Base-by-base conservation (phyloP, 179 eudicot genomes). In the Patellifolia procumbens region DNA sequence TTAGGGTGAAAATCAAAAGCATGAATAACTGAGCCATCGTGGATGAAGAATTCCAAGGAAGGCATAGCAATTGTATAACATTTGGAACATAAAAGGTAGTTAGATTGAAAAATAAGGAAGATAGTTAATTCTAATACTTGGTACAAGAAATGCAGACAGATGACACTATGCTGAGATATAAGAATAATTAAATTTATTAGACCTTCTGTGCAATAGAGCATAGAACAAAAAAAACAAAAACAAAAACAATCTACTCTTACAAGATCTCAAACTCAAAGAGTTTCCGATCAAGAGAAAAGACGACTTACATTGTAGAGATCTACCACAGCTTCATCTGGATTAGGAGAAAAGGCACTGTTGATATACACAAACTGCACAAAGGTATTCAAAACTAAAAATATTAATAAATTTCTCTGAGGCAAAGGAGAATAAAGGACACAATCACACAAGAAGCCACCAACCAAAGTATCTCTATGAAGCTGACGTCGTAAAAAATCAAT, bases 291-390 rank as follows among this genome's bases (percentile, higher is more conserved):
- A 69, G 80, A 68, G 29, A 73, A 70, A 12, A 20, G 31, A 68
- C 28, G 71, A 83, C 97, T 89, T 84, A 94, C 98, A 75, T 89
- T 87, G 76, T 87, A 92, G 17, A 94, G 88, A 85, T 92, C 97
- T 58, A 82, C 82, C 46, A 94, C 92, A 81, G 83, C 70, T 74
- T 94, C 94, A 85, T 92, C 97, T 28, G 97, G 97, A 77, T 91
- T 94, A 28, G 98, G 98, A 29, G 97, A 91, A 83, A 94, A 92
- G 79, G 98, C 91, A 81, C 95, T 91, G 81, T 94, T 94, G 76
- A 94, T 89, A 73, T 94, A 94, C 64, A 94, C 97, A 87, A 94
- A 94, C 98, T 94, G 83, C 80, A 74, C 42, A 67, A 29, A 80
- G 19, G 24, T 52, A 68, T 55, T 51, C 58, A 56, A 74, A 64